Percentiles rank a stretch among this genome's conserved stretches.
Conservation (phyloP, 805 yeast genomes). For the Candida cerambycidarum region DNA sequence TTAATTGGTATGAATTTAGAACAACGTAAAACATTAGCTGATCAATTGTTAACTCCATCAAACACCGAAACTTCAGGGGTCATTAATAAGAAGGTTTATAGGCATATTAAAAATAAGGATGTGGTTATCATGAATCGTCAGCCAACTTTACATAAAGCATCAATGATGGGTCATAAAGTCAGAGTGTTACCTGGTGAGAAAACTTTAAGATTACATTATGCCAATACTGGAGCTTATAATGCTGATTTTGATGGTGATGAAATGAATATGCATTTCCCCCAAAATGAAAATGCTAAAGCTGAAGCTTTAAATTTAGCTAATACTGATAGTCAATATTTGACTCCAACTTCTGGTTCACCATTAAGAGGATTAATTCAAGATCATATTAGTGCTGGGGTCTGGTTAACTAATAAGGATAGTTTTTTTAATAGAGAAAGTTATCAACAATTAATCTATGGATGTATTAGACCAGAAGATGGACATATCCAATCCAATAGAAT, state of each 20-base stretch:
- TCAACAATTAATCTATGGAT: constrained; percentile 90
- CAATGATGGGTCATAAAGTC: constrained; percentile 99
- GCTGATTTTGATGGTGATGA: constrained; percentile 99
- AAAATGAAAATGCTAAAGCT: constrained; percentile 93
- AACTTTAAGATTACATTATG: constrained; percentile 94
- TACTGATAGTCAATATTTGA: constrained; percentile 94
- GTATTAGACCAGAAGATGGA: constrained; percentile 96
- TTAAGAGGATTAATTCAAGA: constrained; percentile 98
- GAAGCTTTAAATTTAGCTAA: constrained; percentile 94
- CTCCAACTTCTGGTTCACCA: constrained; percentile 98
- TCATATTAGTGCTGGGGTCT: constrained; percentile 97
- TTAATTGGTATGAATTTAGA: constrained; percentile 87
- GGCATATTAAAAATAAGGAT: constrained; percentile 94
- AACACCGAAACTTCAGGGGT: constrained; percentile 48
- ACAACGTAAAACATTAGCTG: constrained; percentile 93
- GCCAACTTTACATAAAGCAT: constrained; percentile 98
- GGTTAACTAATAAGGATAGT: constrained; percentile 92
- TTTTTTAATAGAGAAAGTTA: constrained; percentile 89
- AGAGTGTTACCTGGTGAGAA: constrained; percentile 97
- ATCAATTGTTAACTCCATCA: constrained; percentile 88
- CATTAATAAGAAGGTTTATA: constrained; percentile 85
- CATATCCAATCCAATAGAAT: constrained; percentile 72
- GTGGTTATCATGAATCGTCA: constrained; percentile 98
- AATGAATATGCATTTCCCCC: constrained; percentile 99
- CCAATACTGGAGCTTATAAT: constrained; percentile 98